Evolutionary conservation across 2,329 filamentous ascomycete genomes (phyloP).

Genomic region (Zarea fungicola): DNA sequence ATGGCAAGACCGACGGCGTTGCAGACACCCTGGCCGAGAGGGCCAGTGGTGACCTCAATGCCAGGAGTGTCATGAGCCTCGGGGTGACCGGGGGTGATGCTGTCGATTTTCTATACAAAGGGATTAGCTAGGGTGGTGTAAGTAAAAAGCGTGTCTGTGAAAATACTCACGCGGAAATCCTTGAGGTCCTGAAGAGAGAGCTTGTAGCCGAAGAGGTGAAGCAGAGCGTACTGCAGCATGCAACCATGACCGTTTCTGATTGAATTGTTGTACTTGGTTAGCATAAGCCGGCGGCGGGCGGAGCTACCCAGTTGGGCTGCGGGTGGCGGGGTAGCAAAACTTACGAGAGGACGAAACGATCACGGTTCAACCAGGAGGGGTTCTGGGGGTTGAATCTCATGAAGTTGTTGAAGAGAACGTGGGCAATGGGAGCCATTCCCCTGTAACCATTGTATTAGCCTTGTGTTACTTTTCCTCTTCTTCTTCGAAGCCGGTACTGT

Average conservation of each 20-base stretch:
- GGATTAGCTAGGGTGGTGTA: background rate
- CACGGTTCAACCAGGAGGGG: conserved; percentile 92
- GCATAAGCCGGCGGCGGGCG: no score
- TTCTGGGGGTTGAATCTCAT: conserved; percentile 99
- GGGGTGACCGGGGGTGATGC: conserved; percentile 91
- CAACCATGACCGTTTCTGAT: conserved; percentile 93
- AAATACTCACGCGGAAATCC: conserved; percentile 77
- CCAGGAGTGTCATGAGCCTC: conserved; percentile 95
- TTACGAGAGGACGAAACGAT: conserved; percentile 98
- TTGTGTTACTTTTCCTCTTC: conserved; percentile 13
- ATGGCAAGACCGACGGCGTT: conserved; percentile 98
- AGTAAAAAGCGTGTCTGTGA: background rate
- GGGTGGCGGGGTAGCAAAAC: conserved; percentile 36
- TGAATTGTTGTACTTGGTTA: conserved; percentile 13
- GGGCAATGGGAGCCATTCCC: conserved; percentile 87
- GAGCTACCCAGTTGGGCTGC: conserved; percentile 5
- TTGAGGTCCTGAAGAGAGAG: conserved; percentile 89
- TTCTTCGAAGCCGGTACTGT: background rate
- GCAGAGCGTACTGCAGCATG: conserved; percentile 98
- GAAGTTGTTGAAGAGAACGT: conserved; percentile 98
- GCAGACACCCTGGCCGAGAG: conserved; percentile 93
- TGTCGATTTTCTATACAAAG: conserved; percentile 43
- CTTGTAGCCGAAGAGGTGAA: conserved; percentile 92
- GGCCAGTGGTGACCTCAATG: conserved; percentile 96
- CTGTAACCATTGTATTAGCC: conserved; percentile 36